phyloP scores from a whole-genome alignment of 1,139 yeast genomes.

The Eremothecium sinecaudum region DNA sequence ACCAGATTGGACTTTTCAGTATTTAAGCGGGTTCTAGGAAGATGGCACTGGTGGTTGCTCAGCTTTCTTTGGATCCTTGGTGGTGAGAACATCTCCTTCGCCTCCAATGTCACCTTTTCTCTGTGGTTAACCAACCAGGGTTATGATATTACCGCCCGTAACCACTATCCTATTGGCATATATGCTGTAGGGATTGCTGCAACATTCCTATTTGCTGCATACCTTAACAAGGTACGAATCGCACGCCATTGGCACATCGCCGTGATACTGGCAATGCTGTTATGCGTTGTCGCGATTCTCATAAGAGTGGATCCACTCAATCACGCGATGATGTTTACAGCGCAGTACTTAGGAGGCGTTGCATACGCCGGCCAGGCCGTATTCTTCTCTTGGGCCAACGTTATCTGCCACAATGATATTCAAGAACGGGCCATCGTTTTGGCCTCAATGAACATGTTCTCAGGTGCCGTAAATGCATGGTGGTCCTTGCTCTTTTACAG shows the following conservation, averaged over 20 bases:
- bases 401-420: constrained; percentile 43
- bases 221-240: constrained; percentile 35
- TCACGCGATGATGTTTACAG: constrained; percentile 38
- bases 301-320: constrained; percentile 33
- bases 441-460: constrained; percentile 57
- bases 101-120: constrained; percentile 44
- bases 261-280: constrained; percentile 33
- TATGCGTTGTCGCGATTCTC: constrained; percentile 41
- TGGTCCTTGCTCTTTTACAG: constrained; percentile 47
- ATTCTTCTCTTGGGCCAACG: constrained; percentile 53
- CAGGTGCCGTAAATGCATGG: constrained; percentile 56
- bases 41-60: constrained; percentile 54
- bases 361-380: constrained; percentile 51
- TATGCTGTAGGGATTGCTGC: constrained; percentile 45
- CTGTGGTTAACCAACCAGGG: constrained; percentile 40
- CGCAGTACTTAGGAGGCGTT: constrained; percentile 46
- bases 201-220: constrained; percentile 40
- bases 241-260: constrained; percentile 49
- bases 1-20: constrained; percentile 39
- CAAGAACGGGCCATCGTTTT: constrained; percentile 50
- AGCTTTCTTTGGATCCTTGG: constrained; percentile 48
- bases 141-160: constrained; percentile 40
- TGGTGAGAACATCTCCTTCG: constrained; percentile 51
- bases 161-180: constrained; percentile 50
- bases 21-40: constrained; percentile 40